These are phyloP conservation scores for Somion occarium DNA, from an alignment of 1,284 basidiomycete species.

Conservation along the genomic window DNA sequence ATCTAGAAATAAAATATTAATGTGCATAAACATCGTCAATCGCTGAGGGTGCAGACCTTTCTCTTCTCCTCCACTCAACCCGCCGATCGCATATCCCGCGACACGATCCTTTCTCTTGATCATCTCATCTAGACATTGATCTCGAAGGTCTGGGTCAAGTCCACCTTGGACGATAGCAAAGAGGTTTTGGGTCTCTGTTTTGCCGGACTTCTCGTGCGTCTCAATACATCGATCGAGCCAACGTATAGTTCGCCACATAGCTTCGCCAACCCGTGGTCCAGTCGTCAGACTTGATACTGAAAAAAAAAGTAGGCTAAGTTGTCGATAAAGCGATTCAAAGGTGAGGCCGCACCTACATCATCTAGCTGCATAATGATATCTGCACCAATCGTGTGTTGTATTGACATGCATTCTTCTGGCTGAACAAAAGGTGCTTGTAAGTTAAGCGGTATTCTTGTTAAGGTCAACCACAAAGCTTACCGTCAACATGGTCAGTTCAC, in stretches of 20 bases:
- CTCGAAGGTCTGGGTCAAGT: conserved; percentile 60
- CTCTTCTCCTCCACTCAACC: conserved; percentile 80
- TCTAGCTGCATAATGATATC: conserved; percentile 92
- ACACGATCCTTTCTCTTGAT: conserved; percentile 63
- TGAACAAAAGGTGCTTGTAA: conserved; percentile 24
- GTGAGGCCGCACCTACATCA: conserved; percentile 80
- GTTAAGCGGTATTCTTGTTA: background rate
- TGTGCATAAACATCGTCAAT: no score
- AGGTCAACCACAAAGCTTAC: conserved; percentile 34
- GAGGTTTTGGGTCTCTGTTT: conserved; percentile 62
- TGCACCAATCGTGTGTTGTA: conserved; percentile 81
- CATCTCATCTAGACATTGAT: conserved; percentile 78
- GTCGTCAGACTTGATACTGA: conserved; percentile 69
- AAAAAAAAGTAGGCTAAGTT: background rate
- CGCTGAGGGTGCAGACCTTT: conserved; percentile 60
- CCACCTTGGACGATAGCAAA: conserved; percentile 90
- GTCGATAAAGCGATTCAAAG: no score
- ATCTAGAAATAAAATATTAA: conserved; percentile 37
- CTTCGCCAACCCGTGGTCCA: conserved; percentile 76
- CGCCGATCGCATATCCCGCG: conserved; percentile 81
- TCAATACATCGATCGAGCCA: conserved; percentile 85
- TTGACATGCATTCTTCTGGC: conserved; percentile 84
- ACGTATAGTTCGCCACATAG: conserved; percentile 75
- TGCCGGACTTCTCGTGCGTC: conserved; percentile 63
- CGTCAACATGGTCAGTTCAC: conserved; percentile 79